Conservation (phyloP, 1,284 basidiomycete species). For the Cutaneotrichosporon mucoides region DNA sequence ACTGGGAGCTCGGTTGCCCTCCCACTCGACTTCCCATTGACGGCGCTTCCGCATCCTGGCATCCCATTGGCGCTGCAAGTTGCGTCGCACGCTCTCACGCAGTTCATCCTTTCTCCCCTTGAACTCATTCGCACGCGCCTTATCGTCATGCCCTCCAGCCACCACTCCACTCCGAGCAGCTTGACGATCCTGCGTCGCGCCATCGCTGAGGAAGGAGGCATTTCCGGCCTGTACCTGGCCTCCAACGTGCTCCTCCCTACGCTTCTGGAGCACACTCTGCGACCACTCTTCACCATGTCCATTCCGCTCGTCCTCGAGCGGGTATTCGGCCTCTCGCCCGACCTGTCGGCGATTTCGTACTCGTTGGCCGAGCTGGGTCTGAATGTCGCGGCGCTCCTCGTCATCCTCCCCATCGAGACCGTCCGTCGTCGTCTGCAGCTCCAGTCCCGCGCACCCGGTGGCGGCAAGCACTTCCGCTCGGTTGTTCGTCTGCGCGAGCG, state of each 20-base stretch:
- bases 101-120: constrained; percentile 68
- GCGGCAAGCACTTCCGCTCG: constrained; percentile 59
- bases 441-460: constrained; percentile 55
- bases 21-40: constrained; percentile 55
- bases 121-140: constrained; percentile 56
- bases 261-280: constrained; percentile 76
- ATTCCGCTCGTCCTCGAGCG: constrained; percentile 67
- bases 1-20: constrained; percentile 21
- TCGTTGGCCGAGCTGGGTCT: constrained; percentile 74
- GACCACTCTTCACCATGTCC: constrained; percentile 60
- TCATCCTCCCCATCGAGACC: constrained; percentile 91
- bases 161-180: constrained; percentile 64
- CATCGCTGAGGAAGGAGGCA: constrained; percentile 77
- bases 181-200: constrained; percentile 72
- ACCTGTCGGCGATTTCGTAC: constrained; percentile 77
- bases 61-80: constrained; percentile 74
- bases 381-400: constrained; percentile 67
- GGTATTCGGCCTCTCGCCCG: constrained; percentile 66
- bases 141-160: constrained; percentile 53
- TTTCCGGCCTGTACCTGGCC: constrained; percentile 76
- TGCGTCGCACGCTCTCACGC: constrained; percentile 68
- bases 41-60: constrained; percentile 60
- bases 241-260: constrained; percentile 85
- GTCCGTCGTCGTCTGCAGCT: constrained; percentile 83
- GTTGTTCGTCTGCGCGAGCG: constrained; percentile 83